A percentile compares a stretch with the other conserved stretches of the same genome.
Evolutionary conservation across 352 stramenopile species (phyloP).

Genomic region (Phytophthora hibernalis): DNA sequence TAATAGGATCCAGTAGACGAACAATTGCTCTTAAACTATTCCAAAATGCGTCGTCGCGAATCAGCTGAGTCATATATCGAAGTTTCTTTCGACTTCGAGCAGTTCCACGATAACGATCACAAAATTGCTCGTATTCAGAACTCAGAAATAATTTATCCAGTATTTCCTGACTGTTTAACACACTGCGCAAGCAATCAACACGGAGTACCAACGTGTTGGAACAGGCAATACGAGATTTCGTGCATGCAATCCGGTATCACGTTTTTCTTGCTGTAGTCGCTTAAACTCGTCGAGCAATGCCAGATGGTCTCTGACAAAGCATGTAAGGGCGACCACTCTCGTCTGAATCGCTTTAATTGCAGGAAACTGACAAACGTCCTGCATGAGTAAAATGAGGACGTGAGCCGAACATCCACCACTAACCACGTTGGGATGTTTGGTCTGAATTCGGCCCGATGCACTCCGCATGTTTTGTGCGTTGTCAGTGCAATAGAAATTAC

Average conservation of each 20-base stretch:
- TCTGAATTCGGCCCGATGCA: neutral
- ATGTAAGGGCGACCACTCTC: conserved; percentile 6
- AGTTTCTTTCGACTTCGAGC: neutral
- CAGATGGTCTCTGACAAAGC: conserved; percentile 6
- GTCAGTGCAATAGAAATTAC: no score
- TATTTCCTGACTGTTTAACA: conserved; percentile 11
- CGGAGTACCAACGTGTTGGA: conserved; percentile 13
- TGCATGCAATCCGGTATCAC: neutral
- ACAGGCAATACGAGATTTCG: conserved; percentile 10
- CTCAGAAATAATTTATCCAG: conserved; percentile 8
- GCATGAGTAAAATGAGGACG: conserved; percentile 13
- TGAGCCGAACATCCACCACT: conserved; percentile 13
- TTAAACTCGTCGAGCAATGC: conserved; percentile 16
- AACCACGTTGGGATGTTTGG: neutral
- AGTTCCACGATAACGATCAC: conserved; percentile 14
- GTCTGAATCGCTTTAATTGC: neutral
- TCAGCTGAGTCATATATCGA: neutral
- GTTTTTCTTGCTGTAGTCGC: conserved; percentile 1
- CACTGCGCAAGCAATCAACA: conserved; percentile 3
- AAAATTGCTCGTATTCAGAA: conserved; percentile 8
- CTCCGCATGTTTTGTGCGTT: conserved; percentile 17
- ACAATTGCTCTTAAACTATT: conserved; percentile 11
- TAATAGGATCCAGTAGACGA: conserved; percentile 7
- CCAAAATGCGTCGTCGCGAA: conserved; percentile 15
- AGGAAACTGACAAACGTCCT: conserved; percentile 4